Evolutionary conservation across 176 grass and related monocot genomes (phyloP), one percentile per base, ranked within the genome.

Genomic region (Pontederia crassipes): DNA sequence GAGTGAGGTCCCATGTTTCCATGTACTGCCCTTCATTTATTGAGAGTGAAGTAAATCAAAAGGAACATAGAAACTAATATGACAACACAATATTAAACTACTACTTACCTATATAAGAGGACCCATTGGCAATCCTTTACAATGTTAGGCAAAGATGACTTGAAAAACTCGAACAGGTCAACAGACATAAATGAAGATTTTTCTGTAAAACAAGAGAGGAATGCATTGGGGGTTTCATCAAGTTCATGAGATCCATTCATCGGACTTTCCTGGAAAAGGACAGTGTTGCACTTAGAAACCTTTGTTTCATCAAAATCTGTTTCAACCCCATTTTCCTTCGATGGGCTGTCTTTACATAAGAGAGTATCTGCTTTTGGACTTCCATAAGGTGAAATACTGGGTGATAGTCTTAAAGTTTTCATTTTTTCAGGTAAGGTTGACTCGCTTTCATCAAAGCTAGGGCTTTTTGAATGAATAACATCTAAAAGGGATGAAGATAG

Each of bases 1-100:
- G 66, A 95, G 80, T 57, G 90, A 95, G 57, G 83, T 89, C 48
- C 90, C 90, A 84, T 95, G 79, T 81, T 89, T 95, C 90, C 82
- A 95, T 75, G 90, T 95, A 59, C 90, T 95, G 77, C 51, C 78
- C 79, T 83, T 89, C 74, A 95, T 79, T 86, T 81, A 59, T 59
- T 61, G 74, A 78, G 66, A 83, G 63, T 81, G 63, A 35, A 35
- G 29, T 35, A 35, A 35, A 35, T 35, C 29, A 35, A 35, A 35
- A 35, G 29, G 29, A 35, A 2, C 29, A 35, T 35, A 35, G 29
- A 35, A 35, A 35, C 4, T 35, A 35, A 35, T 35, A 35, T 50
- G 50, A 0, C 8, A 74, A 55, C 16, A 70, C 58, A 46, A 32
- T 20, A 54, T 18, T 48, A 24, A 53, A 68, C 15, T 57, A 29